These are phyloP conservation scores for Marsdenia floribunda DNA, from an alignment of 257 asterid genomes.

Conservation along the genomic window DNA sequence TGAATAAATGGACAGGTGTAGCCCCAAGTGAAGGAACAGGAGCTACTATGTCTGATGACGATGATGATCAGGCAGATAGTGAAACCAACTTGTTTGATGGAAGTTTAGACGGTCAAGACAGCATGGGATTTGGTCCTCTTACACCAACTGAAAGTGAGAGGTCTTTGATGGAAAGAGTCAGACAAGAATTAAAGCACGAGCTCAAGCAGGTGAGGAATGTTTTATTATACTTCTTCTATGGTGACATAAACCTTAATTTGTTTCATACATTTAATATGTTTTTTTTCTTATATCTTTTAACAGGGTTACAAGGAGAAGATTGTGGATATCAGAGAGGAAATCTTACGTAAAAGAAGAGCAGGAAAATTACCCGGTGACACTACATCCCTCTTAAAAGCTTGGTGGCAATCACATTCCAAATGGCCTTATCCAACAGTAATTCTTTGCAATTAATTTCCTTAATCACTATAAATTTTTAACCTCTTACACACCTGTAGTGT, in stretches of 20 bases:
- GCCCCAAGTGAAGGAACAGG: conserved; percentile 98
- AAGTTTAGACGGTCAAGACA: conserved; percentile 70
- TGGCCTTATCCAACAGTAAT: conserved; percentile 90
- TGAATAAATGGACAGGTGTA: conserved; percentile 49
- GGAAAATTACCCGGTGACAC: conserved; percentile 86
- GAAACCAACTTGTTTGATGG: conserved; percentile 86
- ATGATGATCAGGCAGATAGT: conserved; percentile 84
- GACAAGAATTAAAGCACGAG: conserved; percentile 90
- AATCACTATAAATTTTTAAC: neutral
- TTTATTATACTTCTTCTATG: neutral
- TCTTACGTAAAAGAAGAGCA: conserved; percentile 68
- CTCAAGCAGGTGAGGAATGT: conserved; percentile 67
- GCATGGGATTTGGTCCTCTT: conserved; percentile 93
- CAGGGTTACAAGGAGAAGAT: conserved; percentile 62
- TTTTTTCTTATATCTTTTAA: neutral
- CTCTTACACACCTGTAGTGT: neutral
- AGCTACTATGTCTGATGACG: conserved; percentile 98
- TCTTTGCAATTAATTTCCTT: neutral
- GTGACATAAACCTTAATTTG: neutral
- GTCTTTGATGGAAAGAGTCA: conserved; percentile 96
- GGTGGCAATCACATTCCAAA: conserved; percentile 90
- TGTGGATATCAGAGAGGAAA: conserved; percentile 59
- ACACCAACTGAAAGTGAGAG: conserved; percentile 90
- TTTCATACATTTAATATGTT: neutral
- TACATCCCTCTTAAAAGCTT: conserved; percentile 61